Percentiles rank a stretch among this genome's conserved stretches.
Evolutionary conservation across 2,329 filamentous ascomycete species (phyloP).

Genomic region (Hortaea werneckii): DNA sequence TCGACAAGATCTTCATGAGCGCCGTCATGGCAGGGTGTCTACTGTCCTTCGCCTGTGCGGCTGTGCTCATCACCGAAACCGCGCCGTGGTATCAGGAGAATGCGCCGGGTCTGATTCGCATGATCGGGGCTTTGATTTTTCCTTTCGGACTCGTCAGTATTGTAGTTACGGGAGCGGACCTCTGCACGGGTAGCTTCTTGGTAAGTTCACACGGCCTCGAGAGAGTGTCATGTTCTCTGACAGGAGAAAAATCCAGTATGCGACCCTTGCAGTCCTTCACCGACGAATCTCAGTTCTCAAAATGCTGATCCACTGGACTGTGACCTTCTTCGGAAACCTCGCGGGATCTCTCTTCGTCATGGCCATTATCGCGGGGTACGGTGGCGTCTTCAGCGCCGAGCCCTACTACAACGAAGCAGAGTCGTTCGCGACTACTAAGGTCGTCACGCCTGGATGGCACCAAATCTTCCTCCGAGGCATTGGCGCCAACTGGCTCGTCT

Average conservation of each 20-base stretch:
- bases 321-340: slow-evolving; percentile 22
- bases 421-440: slow-evolving; percentile 39
- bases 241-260: slow-evolving; percentile 4
- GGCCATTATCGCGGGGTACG: slow-evolving; percentile 20
- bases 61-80: slow-evolving; percentile 25
- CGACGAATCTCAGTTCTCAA: slow-evolving; percentile 20
- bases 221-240: neutral
- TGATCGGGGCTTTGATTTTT: slow-evolving; percentile 22
- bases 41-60: slow-evolving; percentile 41
- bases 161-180: slow-evolving; percentile 23
- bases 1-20: slow-evolving; percentile 44
- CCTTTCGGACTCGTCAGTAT: slow-evolving; percentile 23
- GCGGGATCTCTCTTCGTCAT: slow-evolving; percentile 19
- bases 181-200: slow-evolving; percentile 22
- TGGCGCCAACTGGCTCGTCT: slow-evolving; percentile 47
- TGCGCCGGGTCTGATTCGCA: slow-evolving; percentile 22
- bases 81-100: slow-evolving; percentile 23
- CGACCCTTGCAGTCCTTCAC: slow-evolving; percentile 26
- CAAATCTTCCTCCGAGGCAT: slow-evolving; percentile 46
- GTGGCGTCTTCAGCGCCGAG: slow-evolving; percentile 17
- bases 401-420: slow-evolving; percentile 37
- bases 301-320: slow-evolving; percentile 14
- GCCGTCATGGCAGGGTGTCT: slow-evolving; percentile 40
- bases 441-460: slow-evolving; percentile 38
- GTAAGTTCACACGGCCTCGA: slow-evolving; percentile 8